Conservation (phyloP, 371 early-diverging fungal genomes). For the Rhizomucor pusillus region DNA sequence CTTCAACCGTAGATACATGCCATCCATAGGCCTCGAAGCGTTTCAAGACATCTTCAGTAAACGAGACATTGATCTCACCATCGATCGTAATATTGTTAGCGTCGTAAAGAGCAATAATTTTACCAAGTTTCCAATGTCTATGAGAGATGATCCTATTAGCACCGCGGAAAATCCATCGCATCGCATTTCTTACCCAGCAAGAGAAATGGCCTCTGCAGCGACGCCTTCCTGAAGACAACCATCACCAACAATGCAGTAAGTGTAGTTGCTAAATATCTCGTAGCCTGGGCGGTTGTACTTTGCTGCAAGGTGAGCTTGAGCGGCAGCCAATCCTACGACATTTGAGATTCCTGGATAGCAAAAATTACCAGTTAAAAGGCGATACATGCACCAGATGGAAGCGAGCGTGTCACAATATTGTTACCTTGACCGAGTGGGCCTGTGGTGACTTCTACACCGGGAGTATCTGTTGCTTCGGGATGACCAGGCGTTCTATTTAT, state of each 20-base stretch:
- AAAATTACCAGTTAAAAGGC: neutral
- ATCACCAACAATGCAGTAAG: constrained; percentile 93
- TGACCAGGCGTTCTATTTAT: constrained; percentile 88
- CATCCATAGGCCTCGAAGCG: constrained; percentile 95
- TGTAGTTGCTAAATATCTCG: constrained; percentile 80
- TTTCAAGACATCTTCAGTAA: constrained; percentile 91
- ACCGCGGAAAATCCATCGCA: neutral
- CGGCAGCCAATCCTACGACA: constrained; percentile 96
- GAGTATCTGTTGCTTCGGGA: constrained; percentile 85
- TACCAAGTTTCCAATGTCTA: constrained; percentile 90
- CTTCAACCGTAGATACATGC: constrained; percentile 77
- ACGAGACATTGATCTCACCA: constrained; percentile 84
- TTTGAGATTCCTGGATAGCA: constrained; percentile 58
- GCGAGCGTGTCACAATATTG: neutral
- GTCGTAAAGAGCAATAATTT: constrained; percentile 95
- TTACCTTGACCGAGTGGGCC: constrained; percentile 98
- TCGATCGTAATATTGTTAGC: constrained; percentile 97
- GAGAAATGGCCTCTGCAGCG: constrained; percentile 89
- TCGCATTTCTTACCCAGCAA: constrained; percentile 83
- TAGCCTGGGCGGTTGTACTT: constrained; percentile 85
- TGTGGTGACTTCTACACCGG: constrained; percentile 97
- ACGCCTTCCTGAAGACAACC: constrained; percentile 99
- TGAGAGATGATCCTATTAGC: neutral
- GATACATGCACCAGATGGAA: neutral
- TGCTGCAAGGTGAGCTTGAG: constrained; percentile 86